Evolutionary conservation across 345 rosid species (phyloP).

Genomic region (Heritiera littoralis): DNA sequence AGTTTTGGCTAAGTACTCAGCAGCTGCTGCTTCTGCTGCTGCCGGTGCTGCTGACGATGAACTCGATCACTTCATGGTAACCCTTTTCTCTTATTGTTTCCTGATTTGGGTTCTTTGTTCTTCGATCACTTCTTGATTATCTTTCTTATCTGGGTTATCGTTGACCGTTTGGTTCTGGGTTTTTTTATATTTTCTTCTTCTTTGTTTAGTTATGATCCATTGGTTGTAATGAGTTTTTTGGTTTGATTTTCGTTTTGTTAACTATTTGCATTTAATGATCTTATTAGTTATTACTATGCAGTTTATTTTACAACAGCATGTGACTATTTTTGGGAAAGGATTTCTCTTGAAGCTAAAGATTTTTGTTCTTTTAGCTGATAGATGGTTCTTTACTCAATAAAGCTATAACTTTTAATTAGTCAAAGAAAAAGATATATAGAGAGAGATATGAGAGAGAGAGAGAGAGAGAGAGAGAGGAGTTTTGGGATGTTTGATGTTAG

Average conservation of each 20-base stretch:
- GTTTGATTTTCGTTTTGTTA: neutral
- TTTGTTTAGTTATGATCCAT: conserved; percentile 11
- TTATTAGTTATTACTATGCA: neutral
- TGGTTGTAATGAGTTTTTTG: neutral
- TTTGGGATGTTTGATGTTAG: neutral
- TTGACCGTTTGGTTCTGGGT: conserved; percentile 26
- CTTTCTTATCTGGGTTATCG: conserved; percentile 25
- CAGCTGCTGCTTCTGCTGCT: neutral
- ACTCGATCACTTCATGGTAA: conserved; percentile 23
- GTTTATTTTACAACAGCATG: neutral
- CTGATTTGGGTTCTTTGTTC: neutral
- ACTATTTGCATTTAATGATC: conserved; percentile 6
- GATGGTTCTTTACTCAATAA: neutral
- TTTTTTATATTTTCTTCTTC: neutral
- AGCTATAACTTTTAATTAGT: neutral
- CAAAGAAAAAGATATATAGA: too few relatives aligned
- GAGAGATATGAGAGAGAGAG: too few relatives aligned
- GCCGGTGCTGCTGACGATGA: conserved; percentile 32
- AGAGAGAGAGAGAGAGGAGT: neutral
- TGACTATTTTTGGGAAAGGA: neutral
- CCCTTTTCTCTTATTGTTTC: conserved; percentile 31
- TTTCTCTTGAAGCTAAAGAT: neutral
- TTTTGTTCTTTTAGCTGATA: neutral
- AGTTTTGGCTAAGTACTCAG: conserved; percentile 13
- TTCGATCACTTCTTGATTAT: neutral